These are phyloP conservation scores for Xerocomus spinulosus DNA, from an alignment of 768 basidiomycete genomes.

Conservation along the genomic window DNA sequence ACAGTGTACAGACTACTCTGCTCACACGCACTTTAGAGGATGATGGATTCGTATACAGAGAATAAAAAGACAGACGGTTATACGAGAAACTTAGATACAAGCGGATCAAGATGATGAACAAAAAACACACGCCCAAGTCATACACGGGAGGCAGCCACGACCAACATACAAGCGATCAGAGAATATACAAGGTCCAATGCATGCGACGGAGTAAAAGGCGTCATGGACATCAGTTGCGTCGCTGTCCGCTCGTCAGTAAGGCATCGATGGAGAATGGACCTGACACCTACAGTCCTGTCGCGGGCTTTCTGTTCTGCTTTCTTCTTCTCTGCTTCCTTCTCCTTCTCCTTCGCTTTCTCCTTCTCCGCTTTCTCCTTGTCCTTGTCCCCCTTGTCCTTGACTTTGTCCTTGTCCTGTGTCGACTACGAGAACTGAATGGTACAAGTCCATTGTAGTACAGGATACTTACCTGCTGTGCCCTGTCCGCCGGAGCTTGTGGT, in stretches of 20 bases:
- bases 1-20: neutral
- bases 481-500: no score
- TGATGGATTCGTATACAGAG: neutral
- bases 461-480: conserved; percentile 8
- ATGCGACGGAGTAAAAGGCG: neutral
- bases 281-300: conserved; percentile 4
- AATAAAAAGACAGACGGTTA: no score
- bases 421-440: no score
- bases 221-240: neutral
- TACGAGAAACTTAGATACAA: no score
- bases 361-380: neutral
- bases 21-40: neutral
- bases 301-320: neutral
- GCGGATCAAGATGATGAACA: neutral
- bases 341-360: neutral
- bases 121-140: conserved; percentile 9
- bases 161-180: conserved; percentile 5
- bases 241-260: neutral
- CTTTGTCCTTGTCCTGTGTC: neutral
- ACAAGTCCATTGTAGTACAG: neutral
- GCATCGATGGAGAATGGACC: neutral
- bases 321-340: neutral
- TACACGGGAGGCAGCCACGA: neutral
- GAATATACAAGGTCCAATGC: conserved; percentile 7
- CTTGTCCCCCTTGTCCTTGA: neutral